Evolutionary conservation across 257 asterid species (phyloP).

Genomic region (Solanum boliviense): DNA sequence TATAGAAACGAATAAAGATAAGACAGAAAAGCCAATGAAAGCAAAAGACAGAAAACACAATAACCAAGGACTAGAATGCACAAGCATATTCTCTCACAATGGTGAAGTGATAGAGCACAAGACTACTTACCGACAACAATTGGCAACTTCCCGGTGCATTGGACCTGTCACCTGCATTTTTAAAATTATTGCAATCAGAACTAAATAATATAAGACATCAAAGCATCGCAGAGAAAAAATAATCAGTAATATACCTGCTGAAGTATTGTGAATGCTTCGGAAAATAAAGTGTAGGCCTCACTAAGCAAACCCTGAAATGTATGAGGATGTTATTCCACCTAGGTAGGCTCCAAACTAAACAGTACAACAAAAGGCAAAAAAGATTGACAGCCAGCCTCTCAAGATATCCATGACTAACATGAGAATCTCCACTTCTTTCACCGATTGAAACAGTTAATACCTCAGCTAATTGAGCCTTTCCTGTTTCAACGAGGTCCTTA

Average conservation of each 20-base stretch:
- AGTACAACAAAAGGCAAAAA: not conserved
- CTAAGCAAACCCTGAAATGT: constrained; percentile 63
- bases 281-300: constrained; percentile 74
- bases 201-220: not conserved
- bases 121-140: constrained; percentile 80
- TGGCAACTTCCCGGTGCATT: constrained; percentile 98
- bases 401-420: not conserved
- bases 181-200: not conserved
- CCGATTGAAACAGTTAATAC: constrained; percentile 20
- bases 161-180: constrained; percentile 94
- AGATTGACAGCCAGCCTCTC: not conserved
- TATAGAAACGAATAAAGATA: not conserved
- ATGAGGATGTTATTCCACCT: not conserved
- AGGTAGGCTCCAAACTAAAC: not conserved
- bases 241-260: constrained; percentile 55
- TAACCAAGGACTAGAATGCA: not conserved
- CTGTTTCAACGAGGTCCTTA: constrained; percentile 85
- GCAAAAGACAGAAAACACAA: not conserved
- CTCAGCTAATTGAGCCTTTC: constrained; percentile 92
- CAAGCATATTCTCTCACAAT: not conserved
- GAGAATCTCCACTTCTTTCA: not conserved
- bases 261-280: constrained; percentile 87
- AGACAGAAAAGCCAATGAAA: not conserved
- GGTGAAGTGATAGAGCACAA: not conserved
- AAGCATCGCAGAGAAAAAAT: not conserved